Conservation (phyloP, 2,329 filamentous ascomycete genomes). For the Metarhizium rileyi region DNA sequence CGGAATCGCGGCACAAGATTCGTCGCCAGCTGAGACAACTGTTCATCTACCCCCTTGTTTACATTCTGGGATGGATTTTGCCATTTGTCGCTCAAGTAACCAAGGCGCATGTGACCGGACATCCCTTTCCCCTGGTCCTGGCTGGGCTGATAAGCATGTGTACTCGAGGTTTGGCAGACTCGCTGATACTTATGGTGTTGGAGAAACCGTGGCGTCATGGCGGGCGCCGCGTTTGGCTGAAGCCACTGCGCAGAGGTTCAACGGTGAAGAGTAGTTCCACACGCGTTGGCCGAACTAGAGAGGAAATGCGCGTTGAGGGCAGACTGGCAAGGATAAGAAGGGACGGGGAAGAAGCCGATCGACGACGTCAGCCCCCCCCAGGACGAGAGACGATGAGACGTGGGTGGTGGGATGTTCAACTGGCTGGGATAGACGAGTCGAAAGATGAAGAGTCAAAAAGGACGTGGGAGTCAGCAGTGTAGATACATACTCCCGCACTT, state of each 20-base stretch:
- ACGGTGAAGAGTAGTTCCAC: conserved; percentile 8
- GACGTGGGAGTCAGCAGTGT: not conserved
- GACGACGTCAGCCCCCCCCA: conserved; percentile 16
- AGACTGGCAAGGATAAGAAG: conserved; percentile 36
- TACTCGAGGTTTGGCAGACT: conserved; percentile 58
- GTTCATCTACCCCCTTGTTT: conserved; percentile 68
- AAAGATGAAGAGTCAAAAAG: not conserved
- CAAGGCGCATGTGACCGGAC: conserved; percentile 15
- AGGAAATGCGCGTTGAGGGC: conserved; percentile 43
- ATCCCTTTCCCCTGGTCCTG: conserved; percentile 47
- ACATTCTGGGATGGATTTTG: conserved; percentile 61
- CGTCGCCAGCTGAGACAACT: conserved; percentile 59
- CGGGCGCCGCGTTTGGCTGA: conserved; percentile 2
- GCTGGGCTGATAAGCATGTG: conserved; percentile 48
- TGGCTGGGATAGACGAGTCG: conserved; percentile 7
- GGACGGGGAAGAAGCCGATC: conserved; percentile 34
- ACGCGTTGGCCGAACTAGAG: conserved; percentile 35
- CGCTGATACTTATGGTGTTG: conserved; percentile 55
- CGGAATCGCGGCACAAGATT: conserved; percentile 42
- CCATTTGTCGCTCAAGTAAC: conserved; percentile 59
- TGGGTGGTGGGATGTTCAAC: conserved; percentile 22
- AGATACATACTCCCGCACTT: too few relatives aligned
- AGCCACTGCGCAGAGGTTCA: not conserved
- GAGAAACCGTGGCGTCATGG: conserved; percentile 57
- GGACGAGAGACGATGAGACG: conserved; percentile 9